Base-by-base conservation (phyloP, 2,329 filamentous ascomycete species). In the Pleurostoma richardsiae region DNA sequence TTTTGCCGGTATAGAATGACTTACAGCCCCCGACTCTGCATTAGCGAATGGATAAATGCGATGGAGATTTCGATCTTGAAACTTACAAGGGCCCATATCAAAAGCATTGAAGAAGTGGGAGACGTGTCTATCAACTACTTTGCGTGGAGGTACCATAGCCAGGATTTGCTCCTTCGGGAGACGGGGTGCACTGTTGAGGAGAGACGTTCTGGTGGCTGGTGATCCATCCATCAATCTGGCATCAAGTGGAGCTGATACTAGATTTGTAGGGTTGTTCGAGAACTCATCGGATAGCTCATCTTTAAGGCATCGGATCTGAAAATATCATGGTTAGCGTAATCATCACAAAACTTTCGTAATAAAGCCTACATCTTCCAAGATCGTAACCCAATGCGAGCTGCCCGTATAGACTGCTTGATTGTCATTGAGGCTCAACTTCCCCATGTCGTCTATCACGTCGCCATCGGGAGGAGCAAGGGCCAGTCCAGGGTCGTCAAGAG, bases 21-120 rank as follows among this genome's bases (percentile, higher is more conserved):
- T 43, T 27, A 42, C 11, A 10, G n/a, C 4, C 3, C 3, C 26
- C 3, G 5, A 8, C 8, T 8, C 33, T n/a, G n/a, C 2, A 36
- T 36, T n/a, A 36, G 33, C 8, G n/a, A 8, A 8, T 8, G 33
- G n/a, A 36, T n/a, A 36, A 36, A 8, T 36, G 33, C 33, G n/a
- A 36, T 36, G 33, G n/a, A n/a, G 33, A 36, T n/a, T 36, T n/a
- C 33, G n/a, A 36, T 8, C n/a, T 8, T 8, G 33, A 8, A n/a
- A 39, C 45, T 43, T 47, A 47, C 45, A 43, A 6, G 29, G 31
- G 4, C 29, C 45, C 40, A 43, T 39, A 27, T 47, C 45, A 40
- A 47, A 47, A 4, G 31, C 10, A 40, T 43, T 43, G 45, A 47
- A 47, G 45, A 47, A 47, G 26, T 47, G 31, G 36, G 41, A 47